Base-by-base conservation (phyloP, 345 rosid species). In the Garcia nutans region DNA sequence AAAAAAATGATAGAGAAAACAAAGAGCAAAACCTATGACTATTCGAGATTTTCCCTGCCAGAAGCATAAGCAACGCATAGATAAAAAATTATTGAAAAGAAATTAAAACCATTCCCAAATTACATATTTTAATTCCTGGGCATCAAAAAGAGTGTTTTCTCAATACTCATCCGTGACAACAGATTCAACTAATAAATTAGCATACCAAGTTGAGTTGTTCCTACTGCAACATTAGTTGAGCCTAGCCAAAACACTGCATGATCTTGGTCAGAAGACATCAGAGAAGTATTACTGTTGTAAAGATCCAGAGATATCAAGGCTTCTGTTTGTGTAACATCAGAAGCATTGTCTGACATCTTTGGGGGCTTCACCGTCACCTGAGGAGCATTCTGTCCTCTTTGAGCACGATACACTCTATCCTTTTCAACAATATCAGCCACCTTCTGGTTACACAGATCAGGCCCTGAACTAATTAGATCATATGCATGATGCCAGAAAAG, bases 401-500 rank as follows among this genome's bases (percentile, higher is more conserved):
- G 99, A 10, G 92, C 85, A 76, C 82, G 87, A 82, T 88, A 89
- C 15, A 91, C 97, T 82, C 96, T 87, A 67, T 93, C 89, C 79
- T 80, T 91, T 76, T 91, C 99, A 65, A 93, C 97, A 75, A 93
- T 88, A 76, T 90, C 90, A 41, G 97, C 99, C 23, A 93, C 94
- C 89, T 87, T 91, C 84, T 85, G 90, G 78, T 91, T 95, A 80
- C 97, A 93, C 28, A 83, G 63, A 74, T 83, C 90, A 74, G 99
- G 97, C n/a, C 88, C 91, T 1, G 90, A 83, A 68, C 84, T 77
- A 49, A 95, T 93, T 65, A 91, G 73, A 87, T 91, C 91, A 70
- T 87, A 83, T 19, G 78, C 91, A 83, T 93, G 86, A 6, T 72
- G 83, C 99, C 99, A 95, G 79, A 93, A 95, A 73, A 89, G 82